Evolutionary conservation across 2,329 filamentous ascomycete genomes (phyloP).

Genomic region (Dactylellina parvicollis): DNA sequence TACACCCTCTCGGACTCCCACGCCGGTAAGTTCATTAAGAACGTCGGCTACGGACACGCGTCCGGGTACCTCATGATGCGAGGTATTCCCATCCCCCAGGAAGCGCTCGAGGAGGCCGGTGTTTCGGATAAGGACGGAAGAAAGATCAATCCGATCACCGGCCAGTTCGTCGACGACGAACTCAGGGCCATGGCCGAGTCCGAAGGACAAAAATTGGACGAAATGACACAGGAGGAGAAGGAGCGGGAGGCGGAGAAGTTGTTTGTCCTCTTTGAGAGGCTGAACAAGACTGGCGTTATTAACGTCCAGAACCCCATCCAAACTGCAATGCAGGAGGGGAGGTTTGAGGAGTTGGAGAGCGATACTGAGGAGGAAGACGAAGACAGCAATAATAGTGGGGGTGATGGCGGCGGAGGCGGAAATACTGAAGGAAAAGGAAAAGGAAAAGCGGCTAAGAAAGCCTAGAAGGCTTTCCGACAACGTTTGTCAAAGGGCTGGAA

Average conservation of each 20-base stretch:
- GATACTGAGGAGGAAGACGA: slow-evolving; percentile 28
- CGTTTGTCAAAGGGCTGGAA: background rate
- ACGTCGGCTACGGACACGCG: slow-evolving; percentile 94
- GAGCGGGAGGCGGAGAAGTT: slow-evolving; percentile 88
- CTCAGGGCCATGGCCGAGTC: slow-evolving; percentile 63
- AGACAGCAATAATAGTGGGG: slow-evolving; percentile 15
- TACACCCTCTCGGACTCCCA: slow-evolving; percentile 88
- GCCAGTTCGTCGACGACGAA: slow-evolving; percentile 76
- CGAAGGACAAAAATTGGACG: slow-evolving; percentile 60
- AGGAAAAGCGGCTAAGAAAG: slow-evolving; percentile 5
- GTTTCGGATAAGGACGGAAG: slow-evolving; percentile 60
- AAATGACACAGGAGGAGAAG: slow-evolving; percentile 92
- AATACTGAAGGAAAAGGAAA: slow-evolving; percentile 16
- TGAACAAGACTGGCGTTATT: slow-evolving; percentile 79
- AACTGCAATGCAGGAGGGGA: slow-evolving; percentile 73
- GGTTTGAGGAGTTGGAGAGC: slow-evolving; percentile 71
- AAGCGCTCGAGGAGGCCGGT: slow-evolving; percentile 63
- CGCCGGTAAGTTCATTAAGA: slow-evolving; percentile 80
- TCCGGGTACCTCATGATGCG: slow-evolving; percentile 88
- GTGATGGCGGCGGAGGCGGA: background rate
- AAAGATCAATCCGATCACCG: slow-evolving; percentile 83
- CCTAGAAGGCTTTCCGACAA: slow-evolving; percentile 7
- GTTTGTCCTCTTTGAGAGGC: slow-evolving; percentile 91
- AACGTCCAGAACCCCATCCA: slow-evolving; percentile 82
- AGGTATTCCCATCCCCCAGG: slow-evolving; percentile 79